phyloP scores from a whole-genome alignment of 176 grass and related monocot species.

The Paspalum vaginatum region DNA sequence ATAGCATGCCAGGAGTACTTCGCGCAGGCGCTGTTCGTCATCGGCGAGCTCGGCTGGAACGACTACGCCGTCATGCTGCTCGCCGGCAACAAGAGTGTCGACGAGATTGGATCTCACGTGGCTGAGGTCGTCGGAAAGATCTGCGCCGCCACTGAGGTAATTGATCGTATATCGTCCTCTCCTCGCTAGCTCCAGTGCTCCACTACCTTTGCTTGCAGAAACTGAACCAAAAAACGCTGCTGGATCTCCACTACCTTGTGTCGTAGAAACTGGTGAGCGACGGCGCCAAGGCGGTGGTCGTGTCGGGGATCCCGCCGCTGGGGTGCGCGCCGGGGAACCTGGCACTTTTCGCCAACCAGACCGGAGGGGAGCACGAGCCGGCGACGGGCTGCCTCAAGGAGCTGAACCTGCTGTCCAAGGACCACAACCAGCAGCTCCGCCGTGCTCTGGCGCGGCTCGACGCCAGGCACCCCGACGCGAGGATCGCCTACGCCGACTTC shows the following conservation, averaged over 20 bases:
- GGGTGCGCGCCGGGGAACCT: conserved; percentile 52
- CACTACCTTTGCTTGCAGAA: background rate
- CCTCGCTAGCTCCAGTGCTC: too few species aligned
- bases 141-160: conserved; percentile 38
- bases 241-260: too few species aligned
- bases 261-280: conserved; percentile 48
- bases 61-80: conserved; percentile 51
- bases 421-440: conserved; percentile 54
- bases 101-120: conserved; percentile 21
- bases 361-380: conserved; percentile 28
- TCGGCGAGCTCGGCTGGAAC: conserved; percentile 66
- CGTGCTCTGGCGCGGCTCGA: conserved; percentile 18
- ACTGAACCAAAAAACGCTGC: background rate
- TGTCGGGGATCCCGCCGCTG: conserved; percentile 44
- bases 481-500: conserved; percentile 54
- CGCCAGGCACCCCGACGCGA: conserved; percentile 20
- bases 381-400: conserved; percentile 50
- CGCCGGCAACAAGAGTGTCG: conserved; percentile 28
- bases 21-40: conserved; percentile 43
- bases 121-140: conserved; percentile 38
- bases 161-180: too few species aligned
- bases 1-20: conserved; percentile 49
- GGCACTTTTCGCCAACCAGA: background rate
- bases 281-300: conserved; percentile 47
- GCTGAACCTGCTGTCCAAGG: conserved; percentile 44